Base-by-base conservation (phyloP, 192 early-diverging fungal species). In the Coemansia aciculifera region DNA sequence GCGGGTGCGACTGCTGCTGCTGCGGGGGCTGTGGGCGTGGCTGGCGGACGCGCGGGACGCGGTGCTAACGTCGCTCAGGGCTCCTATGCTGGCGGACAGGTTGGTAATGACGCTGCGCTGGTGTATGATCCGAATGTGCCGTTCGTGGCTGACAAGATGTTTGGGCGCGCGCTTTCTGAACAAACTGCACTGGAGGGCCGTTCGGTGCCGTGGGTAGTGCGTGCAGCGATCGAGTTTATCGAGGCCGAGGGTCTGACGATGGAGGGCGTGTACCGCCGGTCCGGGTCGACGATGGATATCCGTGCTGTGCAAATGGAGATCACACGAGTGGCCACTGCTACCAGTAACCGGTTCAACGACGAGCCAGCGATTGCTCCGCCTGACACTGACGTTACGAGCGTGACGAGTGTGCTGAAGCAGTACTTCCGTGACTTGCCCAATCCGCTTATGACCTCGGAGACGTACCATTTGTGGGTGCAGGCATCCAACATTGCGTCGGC, bases 181-280 rank as follows among this genome's bases (percentile, higher is more conserved):
- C 87, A 88, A 49, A 71, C 89, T 8, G 84, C 81, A 12, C 29
- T 65, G 19, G 91, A 93, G 61, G 84, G 82, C 12, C 76, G 77
- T n/a, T 61, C 54, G 15, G 74, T 94, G 29, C 91, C 92, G 6
- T 85, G 87, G 71, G 67, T 94, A 2, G 86, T 94, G 42, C 85
- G 87, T 24, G 78, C 85, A 52, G 90, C 89, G 44, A 83, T 94
- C 32, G 71, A 72, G 27, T 90, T 89, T 21, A 90, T 94, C 12
- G 92, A 86, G 67, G 59, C 68, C 73, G 51, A 86, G 88, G 90
- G 91, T 73, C 62, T 91, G 85, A 67, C 85, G 12, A 81, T 84
- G 78, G 85, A 94, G 74, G 92, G 92, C 24, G 90, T 94, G 19
- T 94, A 94, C 68, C 91, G 92, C 36, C 88, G 90, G 59, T 90